phyloP scores from a whole-genome alignment of 306 rosid species.

The Alnus rubra region DNA sequence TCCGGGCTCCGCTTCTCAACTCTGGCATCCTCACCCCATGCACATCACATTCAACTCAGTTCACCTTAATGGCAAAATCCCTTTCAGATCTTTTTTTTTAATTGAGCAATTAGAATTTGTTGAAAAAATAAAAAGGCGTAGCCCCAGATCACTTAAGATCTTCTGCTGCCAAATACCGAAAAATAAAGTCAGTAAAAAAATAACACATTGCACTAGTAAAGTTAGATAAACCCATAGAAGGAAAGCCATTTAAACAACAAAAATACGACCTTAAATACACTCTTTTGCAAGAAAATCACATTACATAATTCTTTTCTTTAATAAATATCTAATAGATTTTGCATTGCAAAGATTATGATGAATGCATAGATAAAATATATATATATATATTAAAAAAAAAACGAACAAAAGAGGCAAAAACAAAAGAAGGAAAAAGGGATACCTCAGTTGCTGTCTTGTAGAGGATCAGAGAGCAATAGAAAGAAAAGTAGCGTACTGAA shows the following conservation, averaged over 20 bases:
- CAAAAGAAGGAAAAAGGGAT: background rate
- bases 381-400: too few species aligned
- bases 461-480: conserved; percentile 30
- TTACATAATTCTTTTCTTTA: background rate
- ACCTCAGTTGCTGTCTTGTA: conserved; percentile 16
- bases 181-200: conserved; percentile 10
- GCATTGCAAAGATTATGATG: background rate
- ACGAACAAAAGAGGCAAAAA: conserved; percentile 1
- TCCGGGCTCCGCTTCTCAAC: conserved; percentile 97
- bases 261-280: background rate
- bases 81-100: background rate
- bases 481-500: conserved; percentile 32
- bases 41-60: conserved; percentile 73
- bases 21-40: conserved; percentile 99
- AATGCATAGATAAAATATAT: background rate
- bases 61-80: conserved; percentile 10
- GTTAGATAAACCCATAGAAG: background rate
- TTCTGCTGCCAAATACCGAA: conserved; percentile 36
- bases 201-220: background rate
- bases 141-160: conserved; percentile 22
- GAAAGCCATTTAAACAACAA: conserved; percentile 21
- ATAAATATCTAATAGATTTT: background rate
- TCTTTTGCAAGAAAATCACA: background rate
- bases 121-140: background rate
- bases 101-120: background rate